Base-by-base conservation (phyloP, 805 yeast species). In the Diddensiella caesifluorescens region DNA sequence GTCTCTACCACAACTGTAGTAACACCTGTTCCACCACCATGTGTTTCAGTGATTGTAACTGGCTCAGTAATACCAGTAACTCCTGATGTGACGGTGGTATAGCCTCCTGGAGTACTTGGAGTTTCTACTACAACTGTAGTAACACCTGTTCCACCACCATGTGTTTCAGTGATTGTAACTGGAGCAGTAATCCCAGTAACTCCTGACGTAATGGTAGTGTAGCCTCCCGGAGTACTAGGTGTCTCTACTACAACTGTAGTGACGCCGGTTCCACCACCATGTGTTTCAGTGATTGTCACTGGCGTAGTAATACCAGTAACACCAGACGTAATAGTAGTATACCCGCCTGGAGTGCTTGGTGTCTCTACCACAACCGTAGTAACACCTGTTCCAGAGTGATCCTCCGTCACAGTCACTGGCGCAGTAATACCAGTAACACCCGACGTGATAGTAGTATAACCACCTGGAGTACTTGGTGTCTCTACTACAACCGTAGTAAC, bases 1-100 rank as follows among this genome's bases (percentile, higher is more conserved):
- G 44, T 33, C 4, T 28, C 32, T 13, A 28, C 41, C 5, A 33
- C 36, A 15, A 36, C 39, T 4, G 45, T 29, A 35, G 45, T 38
- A 13, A 31, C 31, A 5, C 32, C 32, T 6, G 32, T 13, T 40
- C 32, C 29, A 32, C n/a, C n/a, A n/a, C n/a, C n/a, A n/a, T n/a
- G n/a, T n/a, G n/a, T 25, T 25, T 9, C 12, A 12, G 27, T 25
- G 27, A 25, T 12, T 9, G 27, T 25, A 12, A 12, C 12, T 9
- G 16, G 10, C 10, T 9, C 33, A 10, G 10, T 9, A 13, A 29
- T 29, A 7, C 33, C 33, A 10, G 33, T 9, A 13, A 13, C 33
- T 7, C 33, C 33, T 7, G 13, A 10, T 7, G 33, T 29, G 9
- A 9, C 33, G 13, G 33, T 29, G 15, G 16, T 13, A 29, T 10